Base-by-base conservation (phyloP, 495 filamentous ascomycete genomes). In the Apodospora peruviana region DNA sequence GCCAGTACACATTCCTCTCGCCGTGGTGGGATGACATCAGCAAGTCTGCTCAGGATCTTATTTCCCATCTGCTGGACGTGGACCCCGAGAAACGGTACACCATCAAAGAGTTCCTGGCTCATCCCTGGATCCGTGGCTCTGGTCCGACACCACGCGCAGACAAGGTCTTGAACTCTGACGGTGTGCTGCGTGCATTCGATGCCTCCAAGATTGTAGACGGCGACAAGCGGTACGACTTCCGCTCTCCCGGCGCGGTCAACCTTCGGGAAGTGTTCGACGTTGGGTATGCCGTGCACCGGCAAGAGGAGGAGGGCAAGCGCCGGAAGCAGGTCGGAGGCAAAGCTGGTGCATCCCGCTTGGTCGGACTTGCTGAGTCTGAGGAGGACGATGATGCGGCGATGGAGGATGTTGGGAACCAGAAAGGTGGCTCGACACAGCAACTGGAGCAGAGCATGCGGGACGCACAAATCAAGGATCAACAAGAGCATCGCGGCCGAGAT, bases 1-100 rank as follows among this genome's bases (percentile, higher is more conserved):
- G 94, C 10, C 90, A 97, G 71, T 98, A 93, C 64, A 96, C 94
- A 5, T 98, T 98, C 76, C 76, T 97, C 5, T 96, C 91, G 10
- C 93, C 93, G 1, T 98, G 93, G 93, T 98, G 93, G 93, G 93
- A 98, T 58, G 90, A 96, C 52, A 97, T 97, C 50, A 96, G 91
- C 53, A 91, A 95, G 67, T 83, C 88, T 0, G 93, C 93, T 1
- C 88, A 97, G 62, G 94, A 98, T 59, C 69, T 98, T 4, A 90
- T 98, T 41, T 88, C 88, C 0, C 93, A 97, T 64, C 82, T 98
- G 3, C 76, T 96, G 37, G 91, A 88, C 17, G 91, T 96, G 45
- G 90, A 96, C 61, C 91, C 91, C 3, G 86, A 91, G 40, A 88
- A 91, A 68, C 84, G 91, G 1, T 96, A 87, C 68, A 87, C 83